A percentile compares a stretch with the other conserved stretches of the same genome.
phyloP scores from a whole-genome alignment of 2,329 filamentous ascomycete genomes.

The Ceratocystis harringtonii region DNA sequence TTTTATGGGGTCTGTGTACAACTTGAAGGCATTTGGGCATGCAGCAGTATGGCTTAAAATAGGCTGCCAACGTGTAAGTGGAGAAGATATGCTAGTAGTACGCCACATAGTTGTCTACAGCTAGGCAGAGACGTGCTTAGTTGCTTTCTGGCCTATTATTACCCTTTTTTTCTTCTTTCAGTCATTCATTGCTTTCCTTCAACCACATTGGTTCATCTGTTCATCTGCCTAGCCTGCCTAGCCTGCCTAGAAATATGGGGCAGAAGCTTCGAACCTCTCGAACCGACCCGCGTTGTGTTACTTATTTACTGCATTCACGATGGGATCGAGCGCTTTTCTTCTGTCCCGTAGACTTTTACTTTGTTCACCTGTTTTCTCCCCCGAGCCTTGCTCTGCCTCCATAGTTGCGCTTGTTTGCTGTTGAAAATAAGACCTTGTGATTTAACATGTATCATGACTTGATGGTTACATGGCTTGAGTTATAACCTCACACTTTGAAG shows the following conservation, averaged over 20 bases:
- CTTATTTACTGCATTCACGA: too few relatives aligned
- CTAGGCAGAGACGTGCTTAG: too few relatives aligned
- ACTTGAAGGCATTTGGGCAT: background rate
- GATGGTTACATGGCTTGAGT: background rate
- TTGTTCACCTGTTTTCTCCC: background rate
- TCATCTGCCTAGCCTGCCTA: too few relatives aligned
- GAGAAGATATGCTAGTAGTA: background rate
- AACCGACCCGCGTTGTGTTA: too few relatives aligned
- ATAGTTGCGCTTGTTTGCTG: background rate
- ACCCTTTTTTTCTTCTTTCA: too few relatives aligned
- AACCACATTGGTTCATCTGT: too few relatives aligned
- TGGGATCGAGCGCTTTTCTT: too few relatives aligned
- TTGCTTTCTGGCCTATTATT: too few relatives aligned
- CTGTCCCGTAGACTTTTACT: background rate
- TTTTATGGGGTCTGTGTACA: background rate
- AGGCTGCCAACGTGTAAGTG: background rate
- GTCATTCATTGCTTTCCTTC: too few relatives aligned
- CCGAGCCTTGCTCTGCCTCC: background rate
- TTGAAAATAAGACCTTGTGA: background rate
- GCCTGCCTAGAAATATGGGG: too few relatives aligned
- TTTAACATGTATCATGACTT: constrained; percentile 3
- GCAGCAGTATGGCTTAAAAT: background rate
- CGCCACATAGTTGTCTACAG: too few relatives aligned
- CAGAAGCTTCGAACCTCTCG: too few relatives aligned
- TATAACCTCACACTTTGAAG: background rate